phyloP scores from a whole-genome alignment of 306 rosid species.

The Vigna angularis region DNA sequence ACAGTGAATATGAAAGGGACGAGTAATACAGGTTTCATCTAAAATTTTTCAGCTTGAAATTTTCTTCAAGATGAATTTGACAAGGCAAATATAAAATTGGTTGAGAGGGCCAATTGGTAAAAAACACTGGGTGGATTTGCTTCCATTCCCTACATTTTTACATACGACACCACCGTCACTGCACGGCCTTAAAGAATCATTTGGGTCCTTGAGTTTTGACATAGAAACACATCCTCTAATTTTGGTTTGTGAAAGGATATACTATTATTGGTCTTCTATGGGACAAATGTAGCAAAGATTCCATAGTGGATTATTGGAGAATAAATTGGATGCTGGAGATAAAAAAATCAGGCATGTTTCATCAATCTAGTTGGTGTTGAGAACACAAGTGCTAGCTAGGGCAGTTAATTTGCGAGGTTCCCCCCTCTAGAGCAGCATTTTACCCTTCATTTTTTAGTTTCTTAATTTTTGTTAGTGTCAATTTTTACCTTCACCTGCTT shows the following conservation, averaged over 20 bases:
- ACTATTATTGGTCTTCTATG: constrained; percentile 66
- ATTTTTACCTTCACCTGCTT: constrained; percentile 57
- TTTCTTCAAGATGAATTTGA: constrained; percentile 54
- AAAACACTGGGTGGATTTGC: constrained; percentile 49
- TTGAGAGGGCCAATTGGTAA: constrained; percentile 50
- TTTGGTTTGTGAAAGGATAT: constrained; percentile 75
- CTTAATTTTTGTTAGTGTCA: constrained; percentile 70
- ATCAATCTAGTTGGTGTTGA: constrained; percentile 63
- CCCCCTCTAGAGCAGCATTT: constrained; percentile 64
- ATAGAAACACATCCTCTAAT: constrained; percentile 64
- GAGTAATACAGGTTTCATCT: constrained; percentile 56
- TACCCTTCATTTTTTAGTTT: constrained; percentile 52
- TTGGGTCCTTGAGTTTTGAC: constrained; percentile 73
- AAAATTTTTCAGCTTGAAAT: constrained; percentile 58
- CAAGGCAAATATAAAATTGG: constrained; percentile 60
- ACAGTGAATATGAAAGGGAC: constrained; percentile 45
- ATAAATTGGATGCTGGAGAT: constrained; percentile 65
- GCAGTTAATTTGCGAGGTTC: constrained; percentile 63
- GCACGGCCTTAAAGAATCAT: constrained; percentile 60
- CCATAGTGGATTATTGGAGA: constrained; percentile 63
- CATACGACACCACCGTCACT: constrained; percentile 52
- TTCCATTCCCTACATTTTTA: constrained; percentile 58
- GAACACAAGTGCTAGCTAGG: constrained; percentile 64
- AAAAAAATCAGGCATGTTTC: constrained; percentile 51
- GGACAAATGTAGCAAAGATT: constrained; percentile 58